phyloP scores from a whole-genome alignment of 805 yeast genomes.

The Nadsonia fulvescens region DNA sequence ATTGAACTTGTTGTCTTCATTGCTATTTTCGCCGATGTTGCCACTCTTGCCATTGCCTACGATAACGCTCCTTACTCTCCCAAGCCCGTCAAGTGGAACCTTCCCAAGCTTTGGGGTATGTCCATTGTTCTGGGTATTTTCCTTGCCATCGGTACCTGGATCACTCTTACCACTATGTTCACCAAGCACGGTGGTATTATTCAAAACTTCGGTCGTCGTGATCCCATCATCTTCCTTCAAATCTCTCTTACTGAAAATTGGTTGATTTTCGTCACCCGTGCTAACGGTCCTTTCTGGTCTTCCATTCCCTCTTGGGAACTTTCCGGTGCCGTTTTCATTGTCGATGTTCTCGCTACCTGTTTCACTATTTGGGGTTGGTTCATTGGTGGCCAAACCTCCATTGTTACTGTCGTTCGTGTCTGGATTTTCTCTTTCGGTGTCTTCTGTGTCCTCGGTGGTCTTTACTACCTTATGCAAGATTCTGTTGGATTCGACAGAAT shows the following conservation, averaged over 20 bases:
- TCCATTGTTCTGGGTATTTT: constrained; percentile 50
- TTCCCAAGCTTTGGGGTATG: constrained; percentile 83
- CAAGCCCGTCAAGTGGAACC: constrained; percentile 89
- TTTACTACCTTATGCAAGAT: constrained; percentile 79
- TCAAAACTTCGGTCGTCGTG: constrained; percentile 88
- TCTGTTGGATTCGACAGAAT: constrained; percentile 30
- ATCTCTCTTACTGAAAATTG: constrained; percentile 92
- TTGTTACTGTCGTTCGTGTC: constrained; percentile 84
- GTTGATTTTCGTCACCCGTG: constrained; percentile 93
- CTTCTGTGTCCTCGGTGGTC: constrained; percentile 93
- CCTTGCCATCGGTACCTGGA: constrained; percentile 74
- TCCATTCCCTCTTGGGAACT: constrained; percentile 93
- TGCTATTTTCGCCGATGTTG: constrained; percentile 84
- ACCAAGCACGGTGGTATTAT: constrained; percentile 77
- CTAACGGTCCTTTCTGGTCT: constrained; percentile 97
- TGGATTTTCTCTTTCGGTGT: constrained; percentile 94
- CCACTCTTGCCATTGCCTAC: constrained; percentile 65
- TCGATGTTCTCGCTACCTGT: constrained; percentile 82
- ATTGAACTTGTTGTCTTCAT: constrained; percentile 87
- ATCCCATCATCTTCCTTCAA: constrained; percentile 86
- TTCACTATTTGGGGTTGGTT: constrained; percentile 94
- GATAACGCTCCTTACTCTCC: constrained; percentile 93
- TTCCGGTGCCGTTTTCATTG: constrained; percentile 80
- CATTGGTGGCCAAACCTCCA: constrained; percentile 94
- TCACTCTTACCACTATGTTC: constrained; percentile 87